Conservation (phyloP, 2,329 filamentous ascomycete species). For the Cytospora leucostoma region DNA sequence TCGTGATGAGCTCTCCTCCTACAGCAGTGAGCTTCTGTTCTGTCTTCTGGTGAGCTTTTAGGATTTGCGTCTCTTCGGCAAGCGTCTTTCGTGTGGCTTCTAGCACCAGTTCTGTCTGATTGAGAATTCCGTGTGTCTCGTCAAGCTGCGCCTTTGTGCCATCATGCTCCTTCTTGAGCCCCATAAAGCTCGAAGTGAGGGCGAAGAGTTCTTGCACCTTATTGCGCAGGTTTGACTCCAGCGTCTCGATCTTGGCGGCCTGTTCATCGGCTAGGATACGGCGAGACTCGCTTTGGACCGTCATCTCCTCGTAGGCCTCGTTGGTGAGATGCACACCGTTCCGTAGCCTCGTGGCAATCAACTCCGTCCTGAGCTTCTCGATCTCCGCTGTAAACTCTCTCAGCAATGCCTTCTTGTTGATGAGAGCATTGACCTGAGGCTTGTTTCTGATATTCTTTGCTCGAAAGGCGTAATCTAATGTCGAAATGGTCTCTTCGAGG, state of each 20-base stretch:
- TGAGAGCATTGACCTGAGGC: conserved; percentile 87
- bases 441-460: conserved; percentile 99
- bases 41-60: conserved; percentile 83
- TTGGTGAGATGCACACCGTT: conserved; percentile 94
- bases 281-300: conserved; percentile 86
- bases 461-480: conserved; percentile 94
- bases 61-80: conserved; percentile 75
- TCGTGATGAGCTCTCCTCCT: conserved; percentile 75
- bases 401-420: conserved; percentile 90
- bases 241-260: conserved; percentile 84
- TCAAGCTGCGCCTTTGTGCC: conserved; percentile 70
- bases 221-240: conserved; percentile 87
- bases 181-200: conserved; percentile 83
- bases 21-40: conserved; percentile 75
- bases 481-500: conserved; percentile 96
- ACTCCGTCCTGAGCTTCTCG: conserved; percentile 88
- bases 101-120: conserved; percentile 85
- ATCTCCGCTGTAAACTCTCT: conserved; percentile 91
- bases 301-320: conserved; percentile 88
- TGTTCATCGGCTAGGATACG: conserved; percentile 92
- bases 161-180: conserved; percentile 87
- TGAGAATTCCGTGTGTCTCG: conserved; percentile 76
- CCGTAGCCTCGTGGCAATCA: conserved; percentile 88
- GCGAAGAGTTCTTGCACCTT: conserved; percentile 92
- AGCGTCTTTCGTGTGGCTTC: conserved; percentile 74